A percentile compares a stretch with the other conserved stretches of the same genome.
Evolutionary conservation across 257 asterid species (phyloP).

Genomic region (Gardenia jasminoides): DNA sequence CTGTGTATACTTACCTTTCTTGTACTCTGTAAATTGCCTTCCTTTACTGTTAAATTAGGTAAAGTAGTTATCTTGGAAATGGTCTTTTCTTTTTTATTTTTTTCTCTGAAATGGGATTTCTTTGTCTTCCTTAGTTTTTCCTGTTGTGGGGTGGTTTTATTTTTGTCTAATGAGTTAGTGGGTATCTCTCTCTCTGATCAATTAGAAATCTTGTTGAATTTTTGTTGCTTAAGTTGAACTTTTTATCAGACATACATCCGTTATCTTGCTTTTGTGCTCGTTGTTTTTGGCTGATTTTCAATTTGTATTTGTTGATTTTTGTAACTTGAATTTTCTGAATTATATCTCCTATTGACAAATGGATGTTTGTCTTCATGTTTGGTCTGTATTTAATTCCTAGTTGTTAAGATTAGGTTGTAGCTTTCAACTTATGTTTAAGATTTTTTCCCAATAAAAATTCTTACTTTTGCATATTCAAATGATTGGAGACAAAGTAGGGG

Average conservation of each 20-base stretch:
- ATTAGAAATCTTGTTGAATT: not conserved
- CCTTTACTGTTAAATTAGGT: constrained; percentile 37
- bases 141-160: constrained; percentile 11
- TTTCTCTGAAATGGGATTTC: constrained; percentile 20
- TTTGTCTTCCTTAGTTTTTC: not conserved
- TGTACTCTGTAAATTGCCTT: constrained; percentile 21
- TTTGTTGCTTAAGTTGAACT: not conserved
- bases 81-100: not conserved
- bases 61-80: constrained; percentile 27
- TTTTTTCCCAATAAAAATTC: not conserved
- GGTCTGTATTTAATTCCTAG: constrained; percentile 2
- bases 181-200: constrained; percentile 3
- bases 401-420: not conserved
- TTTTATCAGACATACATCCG: constrained; percentile 2
- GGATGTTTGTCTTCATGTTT: not conserved
- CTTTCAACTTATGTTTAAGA: not conserved
- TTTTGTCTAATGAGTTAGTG: constrained; percentile 12
- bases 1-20: constrained; percentile 10
- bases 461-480: constrained; percentile 18
- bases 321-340: constrained; percentile 11
- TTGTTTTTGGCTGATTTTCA: not conserved
- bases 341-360: constrained; percentile 3
- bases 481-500: constrained; percentile 23
- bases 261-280: not conserved
- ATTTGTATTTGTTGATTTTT: constrained; percentile 14